Evolutionary conservation across 1,284 basidiomycete genomes (phyloP), one percentile per base, ranked within the genome.

Genomic region (Ceratobasidium sp.): DNA sequence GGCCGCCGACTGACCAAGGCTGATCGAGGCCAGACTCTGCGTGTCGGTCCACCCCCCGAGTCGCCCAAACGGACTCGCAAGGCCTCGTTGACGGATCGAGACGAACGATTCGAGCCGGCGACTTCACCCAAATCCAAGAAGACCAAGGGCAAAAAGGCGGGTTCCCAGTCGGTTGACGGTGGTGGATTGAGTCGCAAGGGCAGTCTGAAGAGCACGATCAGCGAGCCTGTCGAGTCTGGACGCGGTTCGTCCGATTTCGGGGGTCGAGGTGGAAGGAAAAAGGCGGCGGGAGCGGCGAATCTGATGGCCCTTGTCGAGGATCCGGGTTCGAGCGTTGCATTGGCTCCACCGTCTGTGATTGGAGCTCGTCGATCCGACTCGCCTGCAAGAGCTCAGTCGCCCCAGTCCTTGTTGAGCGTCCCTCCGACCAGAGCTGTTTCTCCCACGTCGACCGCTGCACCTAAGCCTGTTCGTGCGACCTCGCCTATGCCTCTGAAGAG

Each of bases 401-500:
- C 60, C 21, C 58, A 45, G 23, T 45, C 58, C 28, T 28, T 74
- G 65, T 57, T 59, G 71, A 39, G 46, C 48, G 30, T 75, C 55
- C 43, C 73, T 60, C 23, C 60, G 60, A 50, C 46, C 72, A 46
- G 73, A 62, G n/a, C 71, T 34, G 34, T 72, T 59, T 48, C 72
- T 50, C 72, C 75, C 78, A 39, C 46, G 39, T 48, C 55, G 43
- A 65, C 53, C 18, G 62, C 58, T 43, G 62, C 67, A 8, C 69
- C 39, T 26, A 50, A 28, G 18, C 71, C 61, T 34, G 71, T 69
- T 34, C 71, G 61, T 60, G 45, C 41, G 74, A 58, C 70, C 2
- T 77, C 80, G 16, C 85, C 83, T 77, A 79, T 81, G 53, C 89
- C 89, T 0, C 77, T 91, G n/a, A 82, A 85, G 73, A 89, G 88